Base-by-base conservation (phyloP, 2,329 filamentous ascomycete genomes). In the Penicillium frequentans region DNA sequence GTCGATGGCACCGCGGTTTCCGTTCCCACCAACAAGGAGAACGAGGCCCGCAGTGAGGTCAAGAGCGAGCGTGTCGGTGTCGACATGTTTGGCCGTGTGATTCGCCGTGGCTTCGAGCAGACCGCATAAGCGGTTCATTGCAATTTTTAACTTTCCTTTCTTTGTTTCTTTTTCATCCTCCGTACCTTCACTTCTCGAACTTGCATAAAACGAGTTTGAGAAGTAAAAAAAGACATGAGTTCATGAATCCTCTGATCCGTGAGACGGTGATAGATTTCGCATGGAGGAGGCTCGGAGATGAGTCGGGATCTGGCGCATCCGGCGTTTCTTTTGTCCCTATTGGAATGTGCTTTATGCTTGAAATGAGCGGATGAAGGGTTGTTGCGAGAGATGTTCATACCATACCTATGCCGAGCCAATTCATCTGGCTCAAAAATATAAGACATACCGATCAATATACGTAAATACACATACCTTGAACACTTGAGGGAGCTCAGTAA, bases 21-120 rank as follows among this genome's bases (percentile, higher is more conserved):
- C 75, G 85, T 99, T 55, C 95, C 95, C 55, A 82, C 88, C 70
- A 99, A 99, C 81, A 90, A 95, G 72, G 95, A 99, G 79, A 97
- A 97, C 75, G 93, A 98, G 85, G 95, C 92, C 45, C 91, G 96
- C 82, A 95, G 95, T 77, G 89, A 92, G 42, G 90, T 97, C 75
- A 96, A 97, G 70, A 86, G 93, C 69, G 95, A 99, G 82, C 93
- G 95, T 64, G 95, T 99, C n/a, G 77, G 73, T 19, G 68, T 80
- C 43, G 78, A 80, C 46, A 77, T 77, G 76, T 80, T 80, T 64
- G 77, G 77, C 24, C 70, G 91, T 66, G 87, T 96, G 60, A 86
- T 96, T 62, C 84, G 89, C 76, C 84, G 93, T 70, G 89, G 90
- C 49, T 96, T 92, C 82, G 92, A 96, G 80, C 90, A 93, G 75